Base-by-base conservation (phyloP, 73 alveolate species). In the Stentor roeselii region DNA sequence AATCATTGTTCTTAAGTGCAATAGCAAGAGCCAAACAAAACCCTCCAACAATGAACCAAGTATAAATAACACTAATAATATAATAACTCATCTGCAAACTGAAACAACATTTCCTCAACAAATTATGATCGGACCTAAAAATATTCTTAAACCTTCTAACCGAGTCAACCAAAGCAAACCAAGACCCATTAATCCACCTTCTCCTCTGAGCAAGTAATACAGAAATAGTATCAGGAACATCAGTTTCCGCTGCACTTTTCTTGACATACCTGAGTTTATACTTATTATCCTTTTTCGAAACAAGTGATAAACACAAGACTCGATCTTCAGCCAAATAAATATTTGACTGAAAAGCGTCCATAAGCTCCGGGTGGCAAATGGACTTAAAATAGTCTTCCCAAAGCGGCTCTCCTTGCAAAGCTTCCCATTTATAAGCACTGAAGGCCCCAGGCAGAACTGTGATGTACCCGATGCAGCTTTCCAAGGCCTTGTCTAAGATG, bases 391-490 rank as follows among this genome's bases (percentile, higher is more conserved):
- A 76, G 39, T 76, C 60, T 1, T 76, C 84, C 84, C 84, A 76
- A n/a, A 76, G 39, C 32, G 84, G 84, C 6, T 34, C 84, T 76
- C 74, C 84, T 76, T 76, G 74, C 1, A 76, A 27, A 35, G 87
- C 87, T 58, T 82, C 87, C 83, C 87, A 82, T 59, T 84, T 82
- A 60, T 82, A 82, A 27, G 84, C 87, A 82, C 84, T 40, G 36
- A 82, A 82, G 21, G 87, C 87, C n/a, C 87, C 83, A 41, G 87
- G 87, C n/a, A 82, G 87, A 61, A 41, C 83, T 40, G 77, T 60
- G n/a, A 82, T 58, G 35, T 41, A 82, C 3, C 87, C 87, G 4
- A 58, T 40, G 30, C 50, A 38, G 82, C 84, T 60, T 27, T 82
- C 87, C 14, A 82, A 82, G 4, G 87, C 60, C 35, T 82, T 82